Base-by-base conservation (phyloP, 2,329 filamentous ascomycete genomes). In the Paraphoma chrysanthemicola region DNA sequence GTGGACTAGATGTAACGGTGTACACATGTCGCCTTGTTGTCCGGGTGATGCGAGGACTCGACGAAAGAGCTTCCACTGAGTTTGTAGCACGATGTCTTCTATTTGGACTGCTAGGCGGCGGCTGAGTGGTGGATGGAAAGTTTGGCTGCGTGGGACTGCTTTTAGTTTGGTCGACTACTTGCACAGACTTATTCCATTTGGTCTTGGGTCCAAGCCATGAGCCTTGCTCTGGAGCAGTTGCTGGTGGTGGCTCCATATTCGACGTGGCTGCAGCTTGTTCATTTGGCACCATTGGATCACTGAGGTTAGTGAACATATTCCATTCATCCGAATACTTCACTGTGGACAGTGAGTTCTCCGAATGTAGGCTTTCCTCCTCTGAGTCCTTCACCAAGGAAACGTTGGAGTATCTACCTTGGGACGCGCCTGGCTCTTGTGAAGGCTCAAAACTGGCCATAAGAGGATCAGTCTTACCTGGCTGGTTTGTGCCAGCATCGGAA, bases 351-450 rank as follows among this genome's bases (percentile, higher is more conserved):
- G 68, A 71, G 8, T 60, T 53, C 52, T 70, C 69, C n/a, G 73
- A 71, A 18, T 60, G 63, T n/a, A 66, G 31, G 29, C 62, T 73
- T 39, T 62, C 66, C 38, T 75, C 71, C 46, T 72, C 71, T 1
- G 72, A 75, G 44, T 75, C 68, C 46, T 70, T 72, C n/a, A 74
- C 59, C 18, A 60, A 66, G 6, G 53, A 54, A 11, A 69, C 60
- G 29, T 72, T 61, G 9, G 68, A 58, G 51, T 61, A 71, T 46
- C 58, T 67, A 36, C 64, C 60, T 48, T 66, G 64, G 2, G 63
- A 67, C 9, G 50, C 56, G 14, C 61, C 58, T 6, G 69, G 57
- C 16, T 71, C 66, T 51, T 73, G 70, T 11, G 70, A 70, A 4
- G 65, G 56, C 30, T 59, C 56, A 23, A 66, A 68, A 33, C 54